phyloP scores from a whole-genome alignment of 345 rosid species.

The Syzygium aromaticum region DNA sequence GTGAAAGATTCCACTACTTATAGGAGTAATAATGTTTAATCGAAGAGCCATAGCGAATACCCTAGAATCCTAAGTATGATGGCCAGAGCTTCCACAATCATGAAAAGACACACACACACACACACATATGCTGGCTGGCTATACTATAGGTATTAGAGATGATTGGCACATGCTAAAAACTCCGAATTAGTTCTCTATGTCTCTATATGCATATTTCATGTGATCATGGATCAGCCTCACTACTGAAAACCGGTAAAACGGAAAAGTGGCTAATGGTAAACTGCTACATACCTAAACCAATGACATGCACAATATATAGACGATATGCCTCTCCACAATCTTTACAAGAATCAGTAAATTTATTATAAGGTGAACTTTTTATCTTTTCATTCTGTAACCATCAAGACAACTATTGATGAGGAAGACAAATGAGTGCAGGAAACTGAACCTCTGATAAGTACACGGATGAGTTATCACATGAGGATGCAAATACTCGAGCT shows the following conservation, averaged over 20 bases:
- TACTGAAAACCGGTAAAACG: neutral
- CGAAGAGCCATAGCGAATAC: neutral
- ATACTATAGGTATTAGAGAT: neutral
- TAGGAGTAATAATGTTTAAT: neutral
- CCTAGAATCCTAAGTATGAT: neutral
- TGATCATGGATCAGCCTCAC: neutral
- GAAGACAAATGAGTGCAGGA: neutral
- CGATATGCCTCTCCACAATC: neutral
- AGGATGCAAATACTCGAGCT: neutral
- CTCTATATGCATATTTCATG: neutral
- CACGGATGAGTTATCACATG: neutral
- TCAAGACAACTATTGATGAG: neutral
- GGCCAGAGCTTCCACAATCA: neutral
- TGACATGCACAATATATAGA: neutral
- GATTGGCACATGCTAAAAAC: neutral
- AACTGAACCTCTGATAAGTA: neutral
- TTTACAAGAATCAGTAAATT: neutral
- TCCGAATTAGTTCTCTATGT: neutral
- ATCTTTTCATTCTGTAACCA: neutral
- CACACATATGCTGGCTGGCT: neutral
- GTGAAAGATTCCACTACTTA: neutral
- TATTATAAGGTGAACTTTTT: neutral
- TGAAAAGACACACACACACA: neutral
- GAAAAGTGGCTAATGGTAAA: neutral
- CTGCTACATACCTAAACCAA: neutral